phyloP scores from a whole-genome alignment of 768 basidiomycete genomes.

The Phaffia australis region DNA sequence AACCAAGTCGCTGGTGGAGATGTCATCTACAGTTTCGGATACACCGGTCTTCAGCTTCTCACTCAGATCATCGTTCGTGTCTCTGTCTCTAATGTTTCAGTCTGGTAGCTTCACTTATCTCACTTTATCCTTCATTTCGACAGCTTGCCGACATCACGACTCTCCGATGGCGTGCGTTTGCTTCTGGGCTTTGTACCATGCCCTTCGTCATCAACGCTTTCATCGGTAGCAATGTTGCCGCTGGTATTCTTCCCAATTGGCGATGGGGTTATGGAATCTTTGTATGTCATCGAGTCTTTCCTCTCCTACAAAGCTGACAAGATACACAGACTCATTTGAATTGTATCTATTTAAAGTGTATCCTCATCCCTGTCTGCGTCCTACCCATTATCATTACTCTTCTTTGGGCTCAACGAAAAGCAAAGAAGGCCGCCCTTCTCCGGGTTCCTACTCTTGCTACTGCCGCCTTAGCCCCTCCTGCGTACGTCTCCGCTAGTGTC shows the following conservation, averaged over 20 bases:
- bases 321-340: no score
- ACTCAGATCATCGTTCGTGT: conserved; percentile 8
- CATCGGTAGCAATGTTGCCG: conserved; percentile 34
- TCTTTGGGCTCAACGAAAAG: conserved; percentile 37
- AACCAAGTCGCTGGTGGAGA: conserved; percentile 34
- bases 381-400: conserved; percentile 36
- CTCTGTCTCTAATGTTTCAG: not conserved
- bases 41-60: conserved; percentile 38
- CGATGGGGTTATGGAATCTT: conserved; percentile 41
- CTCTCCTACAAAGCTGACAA: no score
- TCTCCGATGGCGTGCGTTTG: conserved; percentile 39
- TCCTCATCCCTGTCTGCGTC: conserved; percentile 36
- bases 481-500: no score
- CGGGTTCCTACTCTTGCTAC: conserved; percentile 9
- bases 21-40: conserved; percentile 45
- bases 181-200: conserved; percentile 8
- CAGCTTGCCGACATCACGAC: conserved; percentile 40
- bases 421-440: conserved; percentile 28
- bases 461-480: no score
- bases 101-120: conserved; percentile 18
- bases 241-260: conserved; percentile 38
- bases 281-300: conserved; percentile 17
- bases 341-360: conserved; percentile 32
- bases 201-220: conserved; percentile 23
- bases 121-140: conserved; percentile 19